These are phyloP conservation scores for Juglanconis juglandina DNA, from an alignment of 2,329 filamentous ascomycete species.

Conservation along the genomic window DNA sequence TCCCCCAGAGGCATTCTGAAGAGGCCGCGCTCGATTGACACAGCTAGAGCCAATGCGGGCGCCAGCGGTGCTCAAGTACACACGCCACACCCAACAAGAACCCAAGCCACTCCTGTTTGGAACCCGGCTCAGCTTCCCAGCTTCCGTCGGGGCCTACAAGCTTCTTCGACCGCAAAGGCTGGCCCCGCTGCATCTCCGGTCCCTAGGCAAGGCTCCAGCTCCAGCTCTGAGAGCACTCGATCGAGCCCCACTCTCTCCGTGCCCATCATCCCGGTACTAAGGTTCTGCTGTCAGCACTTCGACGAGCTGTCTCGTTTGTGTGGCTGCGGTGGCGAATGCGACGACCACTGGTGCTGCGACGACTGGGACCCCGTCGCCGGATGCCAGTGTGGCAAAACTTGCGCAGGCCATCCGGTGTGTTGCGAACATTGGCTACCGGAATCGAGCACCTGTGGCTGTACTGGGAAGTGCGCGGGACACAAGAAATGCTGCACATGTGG, in stretches of 20 bases:
- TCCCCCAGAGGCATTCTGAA: not conserved
- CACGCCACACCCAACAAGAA: not conserved
- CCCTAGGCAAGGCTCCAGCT: not conserved
- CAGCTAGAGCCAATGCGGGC: not conserved
- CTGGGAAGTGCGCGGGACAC: not conserved
- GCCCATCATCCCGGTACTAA: not conserved
- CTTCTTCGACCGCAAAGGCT: not conserved
- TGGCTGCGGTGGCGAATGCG: not conserved
- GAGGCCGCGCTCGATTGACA: not conserved
- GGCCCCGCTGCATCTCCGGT: not conserved
- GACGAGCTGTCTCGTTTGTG: not conserved
- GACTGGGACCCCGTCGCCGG: not conserved
- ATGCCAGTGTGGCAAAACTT: not conserved
- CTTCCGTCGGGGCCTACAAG: not conserved
- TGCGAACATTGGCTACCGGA: not conserved
- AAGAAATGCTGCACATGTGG: not conserved
- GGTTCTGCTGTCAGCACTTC: not conserved
- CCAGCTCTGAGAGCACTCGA: not conserved
- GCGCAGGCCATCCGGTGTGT: not conserved
- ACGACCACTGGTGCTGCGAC: not conserved
- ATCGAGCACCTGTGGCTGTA: not conserved
- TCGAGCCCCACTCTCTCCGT: not conserved
- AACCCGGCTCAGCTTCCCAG: not conserved
- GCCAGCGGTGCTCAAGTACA: not conserved
- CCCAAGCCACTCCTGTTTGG: not conserved